Base-by-base conservation (phyloP, 1,284 basidiomycete genomes). In the Apiotrichum siamense region DNA sequence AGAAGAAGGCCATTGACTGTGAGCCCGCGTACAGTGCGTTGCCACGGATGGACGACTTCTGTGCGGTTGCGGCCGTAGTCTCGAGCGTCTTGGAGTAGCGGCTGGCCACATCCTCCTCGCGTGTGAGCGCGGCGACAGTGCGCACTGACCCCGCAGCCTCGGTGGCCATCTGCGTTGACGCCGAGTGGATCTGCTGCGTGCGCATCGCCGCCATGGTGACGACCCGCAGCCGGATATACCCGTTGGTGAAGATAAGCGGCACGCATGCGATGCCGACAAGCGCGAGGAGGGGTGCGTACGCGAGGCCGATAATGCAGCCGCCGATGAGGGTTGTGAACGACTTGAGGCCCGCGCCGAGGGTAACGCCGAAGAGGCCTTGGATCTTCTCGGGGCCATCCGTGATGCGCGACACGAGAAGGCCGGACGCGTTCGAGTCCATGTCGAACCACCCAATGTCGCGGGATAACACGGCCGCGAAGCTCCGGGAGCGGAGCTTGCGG, bases 381-480 rank as follows among this genome's bases (percentile, higher is more conserved):
- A 97, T 81, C 70, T 94, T 96, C 65, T 94, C 88, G 18, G 94
- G 87, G 65, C 89, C 87, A 55, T 93, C 90, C 50, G 88, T 86
- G 36, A 98, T 76, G 47, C 79, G 79, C 2, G 86, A 81, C 3
- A 89, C 93, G 48, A 97, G 77, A 47, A 82, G 77, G 57, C 94
- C 96, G 25, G 88, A 87, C 55, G 69, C 74, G 68, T 94, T 83
- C 68, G 84, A 81, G 21, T 90, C 87, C 72, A 82, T 81, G 72
- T 94, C 90, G 55, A 93, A 93, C 78, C 84, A 93, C 59, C 85
- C 84, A 60, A 92, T 84, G 65, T 93, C 90, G 77, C 92, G 88
- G 50, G 87, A 78, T 32, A 94, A 73, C 46, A 90, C 84, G 7
- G 88, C 81, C 44, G 76, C 79, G 80, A 93, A 91, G 55, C 77